A percentile compares a stretch with the other conserved stretches of the same genome.
phyloP scores from a whole-genome alignment of 305 asterid species.

The Fraxinus dipetala region DNA sequence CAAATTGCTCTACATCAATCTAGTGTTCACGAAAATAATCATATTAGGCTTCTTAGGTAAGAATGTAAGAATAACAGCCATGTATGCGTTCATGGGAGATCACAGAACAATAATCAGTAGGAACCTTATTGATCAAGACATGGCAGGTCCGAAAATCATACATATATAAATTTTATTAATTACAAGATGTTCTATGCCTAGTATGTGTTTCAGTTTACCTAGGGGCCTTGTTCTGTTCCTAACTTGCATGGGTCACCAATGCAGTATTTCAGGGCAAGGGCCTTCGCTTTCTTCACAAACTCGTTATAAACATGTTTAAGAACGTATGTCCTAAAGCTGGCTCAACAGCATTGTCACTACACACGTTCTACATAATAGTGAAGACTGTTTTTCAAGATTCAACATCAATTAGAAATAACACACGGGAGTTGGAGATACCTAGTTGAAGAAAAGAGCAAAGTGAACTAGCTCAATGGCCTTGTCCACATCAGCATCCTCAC shows the following conservation, averaged over 20 bases:
- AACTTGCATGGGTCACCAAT: constrained; percentile 92
- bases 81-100: background rate
- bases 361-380: constrained; percentile 9
- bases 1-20: constrained; percentile 69
- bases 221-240: constrained; percentile 90
- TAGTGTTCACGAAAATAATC: constrained; percentile 18
- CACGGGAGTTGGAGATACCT: constrained; percentile 36
- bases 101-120: background rate
- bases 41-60: background rate
- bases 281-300: constrained; percentile 76
- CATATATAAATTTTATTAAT: background rate
- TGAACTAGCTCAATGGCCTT: constrained; percentile 79
- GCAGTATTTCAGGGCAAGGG: constrained; percentile 52
- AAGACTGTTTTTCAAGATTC: background rate
- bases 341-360: constrained; percentile 97
- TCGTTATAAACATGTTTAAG: constrained; percentile 81
- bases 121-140: background rate
- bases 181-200: background rate
- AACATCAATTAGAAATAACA: no score
- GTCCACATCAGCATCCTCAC: constrained; percentile 94
- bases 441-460: constrained; percentile 85
- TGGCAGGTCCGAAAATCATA: no score
- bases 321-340: constrained; percentile 80
- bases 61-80: background rate
- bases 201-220: constrained; percentile 38